phyloP scores from a whole-genome alignment of 2,329 filamentous ascomycete genomes.

The Bimuria novae-zelandiae region DNA sequence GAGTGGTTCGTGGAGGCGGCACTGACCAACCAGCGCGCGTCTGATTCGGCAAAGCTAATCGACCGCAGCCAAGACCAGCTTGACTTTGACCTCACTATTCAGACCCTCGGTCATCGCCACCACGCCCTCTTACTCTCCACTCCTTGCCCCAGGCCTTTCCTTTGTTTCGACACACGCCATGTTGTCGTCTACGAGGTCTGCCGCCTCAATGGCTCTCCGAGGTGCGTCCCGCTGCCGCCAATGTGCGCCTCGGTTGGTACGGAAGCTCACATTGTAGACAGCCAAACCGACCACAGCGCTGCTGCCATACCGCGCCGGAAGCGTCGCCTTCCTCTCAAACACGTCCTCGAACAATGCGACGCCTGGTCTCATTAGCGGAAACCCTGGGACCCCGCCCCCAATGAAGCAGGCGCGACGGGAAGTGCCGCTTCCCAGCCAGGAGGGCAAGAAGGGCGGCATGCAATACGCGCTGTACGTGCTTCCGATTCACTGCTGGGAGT shows the following conservation, averaged over 20 bases:
- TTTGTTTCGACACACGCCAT: slow-evolving; percentile 48
- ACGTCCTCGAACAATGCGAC: slow-evolving; percentile 68
- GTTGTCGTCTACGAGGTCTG: slow-evolving; percentile 57
- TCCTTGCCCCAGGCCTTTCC: slow-evolving; percentile 39
- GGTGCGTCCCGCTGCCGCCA: slow-evolving; percentile 47
- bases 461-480: slow-evolving; percentile 82
- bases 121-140: slow-evolving; percentile 41
- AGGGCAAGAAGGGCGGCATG: slow-evolving; percentile 76
- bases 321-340: slow-evolving; percentile 67
- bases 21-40: slow-evolving; percentile 38
- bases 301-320: slow-evolving; percentile 64
- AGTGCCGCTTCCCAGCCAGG: slow-evolving; percentile 77
- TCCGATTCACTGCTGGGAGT: background rate
- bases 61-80: slow-evolving; percentile 30
- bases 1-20: slow-evolving; percentile 1
- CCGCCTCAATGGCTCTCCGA: slow-evolving; percentile 60
- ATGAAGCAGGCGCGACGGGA: slow-evolving; percentile 66
- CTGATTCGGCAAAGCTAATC: slow-evolving; percentile 35
- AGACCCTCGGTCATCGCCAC: slow-evolving; percentile 36
- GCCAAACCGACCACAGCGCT: slow-evolving; percentile 69
- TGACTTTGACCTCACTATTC: slow-evolving; percentile 39
- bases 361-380: slow-evolving; percentile 59
- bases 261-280: slow-evolving; percentile 47
- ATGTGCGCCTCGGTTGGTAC: slow-evolving; percentile 19
- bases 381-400: slow-evolving; percentile 56